These are phyloP conservation scores for Thielaviopsis populi DNA, from an alignment of 2,329 filamentous ascomycete species.

Conservation along the genomic window DNA sequence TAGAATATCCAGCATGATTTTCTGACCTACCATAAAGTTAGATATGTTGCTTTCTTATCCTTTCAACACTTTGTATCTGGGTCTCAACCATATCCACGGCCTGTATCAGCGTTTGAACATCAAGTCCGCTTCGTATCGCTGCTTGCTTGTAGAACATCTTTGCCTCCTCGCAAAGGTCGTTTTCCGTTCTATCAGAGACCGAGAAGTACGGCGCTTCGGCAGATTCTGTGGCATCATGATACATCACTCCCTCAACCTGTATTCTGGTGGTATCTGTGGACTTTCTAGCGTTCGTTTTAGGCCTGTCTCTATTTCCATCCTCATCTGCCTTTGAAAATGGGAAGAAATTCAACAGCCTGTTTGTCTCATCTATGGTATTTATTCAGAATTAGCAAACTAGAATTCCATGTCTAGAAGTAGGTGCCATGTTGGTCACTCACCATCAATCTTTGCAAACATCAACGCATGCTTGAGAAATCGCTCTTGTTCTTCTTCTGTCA, in stretches of 20 bases:
- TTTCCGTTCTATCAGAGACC: constrained; percentile 10
- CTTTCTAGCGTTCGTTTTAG: background rate
- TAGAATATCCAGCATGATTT: background rate
- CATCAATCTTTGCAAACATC: constrained; percentile 18
- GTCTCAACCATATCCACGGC: constrained; percentile 18
- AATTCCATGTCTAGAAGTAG: background rate
- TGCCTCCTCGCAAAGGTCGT: constrained; percentile 16
- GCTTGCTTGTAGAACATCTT: constrained; percentile 16
- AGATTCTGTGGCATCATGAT: background rate
- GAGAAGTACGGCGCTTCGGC: background rate
- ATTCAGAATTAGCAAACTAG: background rate
- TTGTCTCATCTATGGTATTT: background rate
- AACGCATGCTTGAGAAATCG: constrained; percentile 41
- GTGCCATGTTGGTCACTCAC: background rate
- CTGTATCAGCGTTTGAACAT: constrained; percentile 13
- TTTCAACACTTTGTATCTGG: constrained; percentile 12
- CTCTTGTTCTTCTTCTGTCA: constrained; percentile 47
- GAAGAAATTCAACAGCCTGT: constrained; percentile 9
- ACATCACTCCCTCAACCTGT: background rate
- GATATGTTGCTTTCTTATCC: background rate
- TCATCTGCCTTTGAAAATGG: constrained; percentile 2
- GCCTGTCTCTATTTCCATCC: background rate
- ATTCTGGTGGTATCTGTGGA: background rate
- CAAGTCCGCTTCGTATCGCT: constrained; percentile 9
- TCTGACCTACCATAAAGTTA: background rate